Base-by-base conservation (phyloP, 345 rosid species). In the Populus davidiana region DNA sequence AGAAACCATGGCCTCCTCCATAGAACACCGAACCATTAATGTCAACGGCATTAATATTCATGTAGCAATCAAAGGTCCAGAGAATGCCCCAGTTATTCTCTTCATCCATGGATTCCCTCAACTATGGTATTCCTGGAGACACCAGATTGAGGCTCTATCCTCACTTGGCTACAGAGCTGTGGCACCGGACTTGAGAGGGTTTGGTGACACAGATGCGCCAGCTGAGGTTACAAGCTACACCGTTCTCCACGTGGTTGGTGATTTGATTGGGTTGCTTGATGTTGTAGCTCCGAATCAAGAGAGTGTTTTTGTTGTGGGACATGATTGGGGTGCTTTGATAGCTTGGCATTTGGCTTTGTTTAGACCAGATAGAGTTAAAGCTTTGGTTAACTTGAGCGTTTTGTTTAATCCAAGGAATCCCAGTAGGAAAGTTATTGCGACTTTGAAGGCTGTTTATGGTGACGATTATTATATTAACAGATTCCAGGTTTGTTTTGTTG, bases 251-350 rank as follows among this genome's bases (percentile, higher is more conserved):
- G 49, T 67, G 70, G 70, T 67, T 39, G 70, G 70, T 21, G 70
- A 90, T 52, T 73, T 88, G 35, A 73, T 90, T 1, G 89, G 74
- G 4, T 78, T 90, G 5, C 83, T 90, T 47, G 90, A 90, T 63
- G 83, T 66, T 8, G 82, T 88, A 23, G 89, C 87, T 0, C 72
- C 79, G 2, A 84, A 75, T 1, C 81, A 85, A 61, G 78, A 87
- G 61, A 62, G 83, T 70, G 91, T 87, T 17, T 88, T 87, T 27
- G 89, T 87, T 7, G 91, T 90, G 54, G 92, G 87, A 12, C 92
- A 91, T 79, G 92, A 91, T 61, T 87, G 91, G 93, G 92, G 93
- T 6, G 90, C 93, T 35, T 27, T 77, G 8, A 67, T 86, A 1
- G 91, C 92, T 14, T 91, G 93, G 93, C 77, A 86, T 35, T 13